A percentile compares a stretch with the other conserved stretches of the same genome.
phyloP scores from a whole-genome alignment of 805 yeast genomes.

The Saccharomycopsis javanensis region DNA sequence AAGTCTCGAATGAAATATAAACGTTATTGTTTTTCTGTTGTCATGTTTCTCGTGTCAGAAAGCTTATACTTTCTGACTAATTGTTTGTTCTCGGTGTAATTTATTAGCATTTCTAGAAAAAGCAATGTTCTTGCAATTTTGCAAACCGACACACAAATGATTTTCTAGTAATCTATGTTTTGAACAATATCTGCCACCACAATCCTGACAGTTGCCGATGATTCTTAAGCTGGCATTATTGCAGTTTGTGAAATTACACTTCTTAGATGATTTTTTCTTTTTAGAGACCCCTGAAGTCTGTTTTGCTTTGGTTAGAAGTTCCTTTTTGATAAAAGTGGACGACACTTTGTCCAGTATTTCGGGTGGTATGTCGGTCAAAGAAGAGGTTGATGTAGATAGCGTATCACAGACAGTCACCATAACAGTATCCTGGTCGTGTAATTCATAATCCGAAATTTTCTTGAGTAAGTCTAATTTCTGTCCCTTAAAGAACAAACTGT shows the following conservation, averaged over 20 bases:
- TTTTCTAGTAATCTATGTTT: constrained; percentile 81
- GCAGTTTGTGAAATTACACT: constrained; percentile 49
- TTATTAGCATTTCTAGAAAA: constrained; percentile 81
- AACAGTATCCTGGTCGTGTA: constrained; percentile 12
- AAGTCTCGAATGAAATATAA: neutral
- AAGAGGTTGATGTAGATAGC: no score
- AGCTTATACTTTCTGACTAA: constrained; percentile 22
- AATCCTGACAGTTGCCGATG: constrained; percentile 76
- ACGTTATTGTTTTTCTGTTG: neutral
- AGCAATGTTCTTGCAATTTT: constrained; percentile 69
- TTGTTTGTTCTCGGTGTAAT: constrained; percentile 78
- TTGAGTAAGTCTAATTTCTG: constrained; percentile 15
- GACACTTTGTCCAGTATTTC: neutral
- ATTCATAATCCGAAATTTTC: constrained; percentile 12
- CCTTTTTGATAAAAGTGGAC: neutral
- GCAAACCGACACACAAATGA: constrained; percentile 71
- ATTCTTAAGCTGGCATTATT: constrained; percentile 50
- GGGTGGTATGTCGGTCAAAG: no score
- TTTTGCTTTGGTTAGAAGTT: neutral
- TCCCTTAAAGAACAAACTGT: constrained; percentile 15
- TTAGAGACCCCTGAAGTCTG: constrained; percentile 1
- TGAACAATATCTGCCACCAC: constrained; percentile 78
- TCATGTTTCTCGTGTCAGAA: neutral
- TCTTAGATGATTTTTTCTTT: constrained; percentile 24
- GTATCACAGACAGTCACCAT: no score